Evolutionary conservation across 2,329 filamentous ascomycete species (phyloP).

Genomic region (Aspergillus caelatus): DNA sequence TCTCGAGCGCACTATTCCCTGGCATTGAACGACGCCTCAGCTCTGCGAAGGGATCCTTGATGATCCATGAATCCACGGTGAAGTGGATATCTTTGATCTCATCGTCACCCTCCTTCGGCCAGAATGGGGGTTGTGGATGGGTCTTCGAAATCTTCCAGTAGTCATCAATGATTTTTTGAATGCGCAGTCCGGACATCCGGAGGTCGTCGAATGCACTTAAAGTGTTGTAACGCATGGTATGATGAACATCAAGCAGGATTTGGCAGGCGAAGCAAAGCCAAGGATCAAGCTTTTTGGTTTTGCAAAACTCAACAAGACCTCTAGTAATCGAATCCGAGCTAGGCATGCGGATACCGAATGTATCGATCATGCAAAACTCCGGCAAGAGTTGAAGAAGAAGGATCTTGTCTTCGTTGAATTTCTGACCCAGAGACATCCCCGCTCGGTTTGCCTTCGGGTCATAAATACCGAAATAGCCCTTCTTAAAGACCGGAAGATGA

Average conservation of each 20-base stretch:
- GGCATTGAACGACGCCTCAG: slow-evolving; percentile 10
- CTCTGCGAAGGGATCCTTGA: slow-evolving; percentile 23
- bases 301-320: slow-evolving; percentile 29
- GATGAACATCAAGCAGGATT: slow-evolving; percentile 39
- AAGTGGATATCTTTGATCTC: slow-evolving; percentile 21
- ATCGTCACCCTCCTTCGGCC: slow-evolving; percentile 27
- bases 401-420: slow-evolving; percentile 40
- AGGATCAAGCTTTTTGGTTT: slow-evolving; percentile 29
- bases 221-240: slow-evolving; percentile 31
- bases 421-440: slow-evolving; percentile 30
- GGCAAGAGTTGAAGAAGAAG: slow-evolving; percentile 35
- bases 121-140: slow-evolving; percentile 29
- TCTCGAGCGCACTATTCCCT: slow-evolving; percentile 14
- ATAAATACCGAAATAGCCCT: slow-evolving; percentile 34
- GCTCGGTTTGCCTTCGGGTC: slow-evolving; percentile 31
- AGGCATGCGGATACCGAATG: slow-evolving; percentile 22
- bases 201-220: slow-evolving; percentile 26
- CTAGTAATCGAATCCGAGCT: slow-evolving; percentile 33
- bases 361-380: slow-evolving; percentile 30
- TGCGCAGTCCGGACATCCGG: slow-evolving; percentile 30
- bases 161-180: slow-evolving; percentile 29
- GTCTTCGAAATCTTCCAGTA: slow-evolving; percentile 26
- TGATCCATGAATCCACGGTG: slow-evolving; percentile 21
- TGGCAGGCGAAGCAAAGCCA: slow-evolving; percentile 37
- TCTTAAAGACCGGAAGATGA: slow-evolving; percentile 29